Percentiles rank a stretch among this genome's conserved stretches.
These are phyloP conservation scores for Senecio squalidus DNA, from an alignment of 140 eudicot genomes.

Conservation along the genomic window DNA sequence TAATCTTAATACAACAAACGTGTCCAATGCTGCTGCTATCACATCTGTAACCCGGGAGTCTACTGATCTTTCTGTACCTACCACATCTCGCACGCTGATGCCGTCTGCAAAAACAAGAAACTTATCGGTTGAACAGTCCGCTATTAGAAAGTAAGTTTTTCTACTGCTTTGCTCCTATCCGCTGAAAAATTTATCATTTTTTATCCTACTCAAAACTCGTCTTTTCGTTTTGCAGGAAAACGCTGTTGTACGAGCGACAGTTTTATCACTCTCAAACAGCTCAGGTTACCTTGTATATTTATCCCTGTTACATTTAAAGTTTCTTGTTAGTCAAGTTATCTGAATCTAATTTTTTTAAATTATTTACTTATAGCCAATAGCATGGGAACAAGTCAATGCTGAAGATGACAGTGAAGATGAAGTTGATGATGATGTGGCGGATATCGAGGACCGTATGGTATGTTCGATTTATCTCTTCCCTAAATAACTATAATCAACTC, in stretches of 20 bases:
- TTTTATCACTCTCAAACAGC: slow-evolving; percentile 96
- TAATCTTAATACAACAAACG: slow-evolving; percentile 35
- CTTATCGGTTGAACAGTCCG: slow-evolving; percentile 62
- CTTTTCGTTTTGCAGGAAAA: slow-evolving; percentile 43
- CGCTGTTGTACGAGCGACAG: slow-evolving; percentile 63
- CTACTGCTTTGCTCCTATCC: not conserved
- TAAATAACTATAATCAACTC: not conserved
- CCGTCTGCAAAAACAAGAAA: slow-evolving; percentile 85
- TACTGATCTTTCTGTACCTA: slow-evolving; percentile 46
- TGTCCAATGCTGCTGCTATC: slow-evolving; percentile 47
- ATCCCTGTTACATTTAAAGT: not conserved
- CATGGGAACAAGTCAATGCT: slow-evolving; percentile 75
- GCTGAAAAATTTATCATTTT: not conserved
- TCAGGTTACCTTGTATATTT: slow-evolving; percentile 47
- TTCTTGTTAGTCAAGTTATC: not conserved
- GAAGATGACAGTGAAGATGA: slow-evolving; percentile 98
- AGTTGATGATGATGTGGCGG: slow-evolving; percentile 97
- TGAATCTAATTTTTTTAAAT: not conserved
- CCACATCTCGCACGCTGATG: slow-evolving; percentile 47
- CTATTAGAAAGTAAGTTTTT: slow-evolving; percentile 56
- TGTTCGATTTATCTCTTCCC: slow-evolving; percentile 17
- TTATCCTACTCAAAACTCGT: not conserved
- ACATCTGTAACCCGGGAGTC: slow-evolving; percentile 56
- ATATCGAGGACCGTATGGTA: slow-evolving; percentile 94
- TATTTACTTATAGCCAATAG: slow-evolving; percentile 64